phyloP scores from a whole-genome alignment of 371 early-diverging fungal genomes.

The Lichtheimia ornata region DNA sequence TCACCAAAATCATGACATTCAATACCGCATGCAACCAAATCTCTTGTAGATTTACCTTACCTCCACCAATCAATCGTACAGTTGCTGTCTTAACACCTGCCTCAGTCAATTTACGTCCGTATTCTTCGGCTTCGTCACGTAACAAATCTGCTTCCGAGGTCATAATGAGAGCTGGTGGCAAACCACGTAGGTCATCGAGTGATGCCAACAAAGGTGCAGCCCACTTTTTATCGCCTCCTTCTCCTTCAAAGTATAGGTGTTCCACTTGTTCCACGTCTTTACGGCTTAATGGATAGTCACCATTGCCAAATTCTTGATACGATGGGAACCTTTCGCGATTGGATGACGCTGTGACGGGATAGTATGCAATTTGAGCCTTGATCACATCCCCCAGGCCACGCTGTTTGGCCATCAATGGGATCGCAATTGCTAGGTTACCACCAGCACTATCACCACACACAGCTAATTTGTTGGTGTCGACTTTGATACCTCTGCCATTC shows the following conservation, averaged over 20 bases:
- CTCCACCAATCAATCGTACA: constrained; percentile 19
- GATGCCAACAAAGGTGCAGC: constrained; percentile 21
- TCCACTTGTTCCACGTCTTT: background rate
- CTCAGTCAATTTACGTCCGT: constrained; percentile 17
- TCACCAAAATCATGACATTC: background rate
- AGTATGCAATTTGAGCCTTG: constrained; percentile 18
- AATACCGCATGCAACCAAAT: too few species aligned
- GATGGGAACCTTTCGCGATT: background rate
- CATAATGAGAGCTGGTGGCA: constrained; percentile 36
- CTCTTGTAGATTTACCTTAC: background rate
- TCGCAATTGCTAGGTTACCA: constrained; percentile 20
- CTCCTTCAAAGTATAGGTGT: background rate
- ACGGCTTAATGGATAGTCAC: constrained; percentile 9
- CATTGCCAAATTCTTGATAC: constrained; percentile 13
- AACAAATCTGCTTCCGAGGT: constrained; percentile 36
- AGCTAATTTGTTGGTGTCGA: constrained; percentile 18
- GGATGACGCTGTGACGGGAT: constrained; percentile 3
- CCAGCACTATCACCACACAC: constrained; percentile 27
- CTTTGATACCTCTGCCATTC: constrained; percentile 9
- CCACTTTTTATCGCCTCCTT: background rate
- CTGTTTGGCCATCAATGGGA: constrained; percentile 18
- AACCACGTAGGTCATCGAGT: constrained; percentile 27
- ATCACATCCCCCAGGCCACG: constrained; percentile 9
- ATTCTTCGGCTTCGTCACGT: constrained; percentile 39
- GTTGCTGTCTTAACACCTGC: constrained; percentile 29